phyloP scores from a whole-genome alignment of 768 basidiomycete species.

The Podaxis carcinomalis region DNA sequence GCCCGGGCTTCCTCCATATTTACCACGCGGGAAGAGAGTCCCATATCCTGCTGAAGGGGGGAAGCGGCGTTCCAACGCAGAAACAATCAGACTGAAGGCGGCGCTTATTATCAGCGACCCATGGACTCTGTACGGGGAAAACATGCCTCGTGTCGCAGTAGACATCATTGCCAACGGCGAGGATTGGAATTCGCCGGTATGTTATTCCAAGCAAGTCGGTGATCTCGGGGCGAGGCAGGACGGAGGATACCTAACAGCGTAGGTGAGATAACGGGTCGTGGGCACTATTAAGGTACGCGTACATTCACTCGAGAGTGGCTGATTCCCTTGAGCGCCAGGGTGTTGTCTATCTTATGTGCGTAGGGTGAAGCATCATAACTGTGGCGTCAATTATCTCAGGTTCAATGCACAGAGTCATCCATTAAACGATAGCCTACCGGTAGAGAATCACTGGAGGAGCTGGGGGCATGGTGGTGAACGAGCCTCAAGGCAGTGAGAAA shows the following conservation, averaged over 20 bases:
- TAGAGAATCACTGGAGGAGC: conserved; percentile 37
- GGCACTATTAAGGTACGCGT: conserved; percentile 12
- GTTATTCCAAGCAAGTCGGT: conserved; percentile 45
- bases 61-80: conserved; percentile 50
- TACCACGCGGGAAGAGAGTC: conserved; percentile 45
- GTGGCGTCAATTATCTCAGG: neutral
- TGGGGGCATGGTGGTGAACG: conserved; percentile 13
- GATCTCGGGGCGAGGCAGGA: conserved; percentile 55
- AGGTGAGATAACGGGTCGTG: neutral
- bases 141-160: conserved; percentile 51
- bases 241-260: conserved; percentile 36
- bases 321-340: conserved; percentile 45
- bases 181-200: conserved; percentile 57
- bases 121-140: neutral
- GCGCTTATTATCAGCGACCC: neutral
- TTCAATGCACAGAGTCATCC: neutral
- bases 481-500: neutral
- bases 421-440: conserved; percentile 27
- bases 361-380: conserved; percentile 54
- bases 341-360: conserved; percentile 46
- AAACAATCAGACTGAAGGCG: conserved; percentile 37
- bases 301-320: conserved; percentile 46
- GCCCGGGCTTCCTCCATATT: conserved; percentile 35
- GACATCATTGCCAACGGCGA: conserved; percentile 57
- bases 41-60: conserved; percentile 43